Conservation (phyloP, 768 basidiomycete species). For the Russula sp. region DNA sequence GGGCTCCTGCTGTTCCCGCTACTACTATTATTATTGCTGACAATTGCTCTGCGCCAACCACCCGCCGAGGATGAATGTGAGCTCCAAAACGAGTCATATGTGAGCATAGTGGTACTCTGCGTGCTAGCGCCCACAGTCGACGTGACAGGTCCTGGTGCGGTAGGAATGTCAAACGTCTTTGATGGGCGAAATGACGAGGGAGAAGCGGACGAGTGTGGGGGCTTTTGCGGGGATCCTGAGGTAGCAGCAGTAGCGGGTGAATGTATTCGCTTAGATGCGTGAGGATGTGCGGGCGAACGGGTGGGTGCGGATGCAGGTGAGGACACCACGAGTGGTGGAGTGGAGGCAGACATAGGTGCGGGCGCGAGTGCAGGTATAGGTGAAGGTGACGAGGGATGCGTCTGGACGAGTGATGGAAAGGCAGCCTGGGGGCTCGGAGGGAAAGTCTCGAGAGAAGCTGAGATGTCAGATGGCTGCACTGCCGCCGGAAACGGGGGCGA, state of each 20-base stretch:
- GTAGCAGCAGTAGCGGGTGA: neutral
- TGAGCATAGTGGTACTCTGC: slow-evolving; percentile 21
- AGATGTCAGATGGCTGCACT: neutral
- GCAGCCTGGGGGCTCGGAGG: neutral
- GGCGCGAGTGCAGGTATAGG: neutral
- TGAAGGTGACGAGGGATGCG: slow-evolving; percentile 1
- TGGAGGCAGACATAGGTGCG: neutral
- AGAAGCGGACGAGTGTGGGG: neutral
- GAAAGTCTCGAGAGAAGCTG: slow-evolving; percentile 13
- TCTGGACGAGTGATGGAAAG: slow-evolving; percentile 6
- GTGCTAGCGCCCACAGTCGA: neutral
- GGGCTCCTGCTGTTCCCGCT: neutral
- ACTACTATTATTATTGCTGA: neutral
- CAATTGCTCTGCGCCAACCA: slow-evolving; percentile 24
- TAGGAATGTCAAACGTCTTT: slow-evolving; percentile 30
- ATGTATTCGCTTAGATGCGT: neutral
- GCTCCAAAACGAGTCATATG: slow-evolving; percentile 32
- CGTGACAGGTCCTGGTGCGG: slow-evolving; percentile 18
- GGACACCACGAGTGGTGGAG: neutral
- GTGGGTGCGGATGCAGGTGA: neutral
- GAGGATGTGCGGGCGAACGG: neutral
- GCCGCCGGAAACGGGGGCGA: neutral
- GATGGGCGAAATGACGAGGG: slow-evolving; percentile 10
- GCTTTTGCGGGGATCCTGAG: neutral
- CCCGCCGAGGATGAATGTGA: slow-evolving; percentile 23